Conservation (phyloP, 495 filamentous ascomycete species). For the Penicillium mononematosum region DNA sequence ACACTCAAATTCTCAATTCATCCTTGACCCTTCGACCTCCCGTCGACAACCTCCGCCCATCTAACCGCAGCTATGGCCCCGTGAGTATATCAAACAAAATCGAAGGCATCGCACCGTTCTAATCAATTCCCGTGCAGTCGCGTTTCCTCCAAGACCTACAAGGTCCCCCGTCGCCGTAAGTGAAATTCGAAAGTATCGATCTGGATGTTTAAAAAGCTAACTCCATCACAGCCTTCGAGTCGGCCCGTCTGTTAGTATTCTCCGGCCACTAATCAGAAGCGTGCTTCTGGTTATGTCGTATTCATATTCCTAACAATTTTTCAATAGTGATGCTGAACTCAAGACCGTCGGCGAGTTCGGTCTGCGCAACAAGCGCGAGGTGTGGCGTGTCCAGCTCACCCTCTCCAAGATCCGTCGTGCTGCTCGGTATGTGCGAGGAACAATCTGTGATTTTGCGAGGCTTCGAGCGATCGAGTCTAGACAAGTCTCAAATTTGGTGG, state of each 20-base stretch:
- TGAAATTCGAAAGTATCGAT: slow-evolving; percentile 22
- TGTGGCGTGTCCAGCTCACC: slow-evolving; percentile 98
- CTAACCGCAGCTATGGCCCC: slow-evolving; percentile 52
- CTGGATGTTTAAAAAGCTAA: slow-evolving; percentile 35
- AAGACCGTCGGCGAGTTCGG: slow-evolving; percentile 99
- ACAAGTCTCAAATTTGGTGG: not conserved
- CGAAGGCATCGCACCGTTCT: slow-evolving; percentile 30
- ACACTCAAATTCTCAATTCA: slow-evolving; percentile 6
- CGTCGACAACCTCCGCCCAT: slow-evolving; percentile 8
- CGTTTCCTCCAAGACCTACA: slow-evolving; percentile 97
- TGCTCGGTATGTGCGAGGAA: slow-evolving; percentile 73
- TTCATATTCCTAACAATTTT: slow-evolving; percentile 41
- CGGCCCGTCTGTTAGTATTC: slow-evolving; percentile 95
- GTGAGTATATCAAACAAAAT: slow-evolving; percentile 38
- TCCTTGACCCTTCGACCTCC: slow-evolving; percentile 10
- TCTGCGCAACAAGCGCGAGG: slow-evolving; percentile 99
- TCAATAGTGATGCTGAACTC: slow-evolving; percentile 91
- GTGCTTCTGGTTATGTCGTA: slow-evolving; percentile 95
- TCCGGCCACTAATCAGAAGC: slow-evolving; percentile 97
- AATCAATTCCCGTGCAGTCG: slow-evolving; percentile 42
- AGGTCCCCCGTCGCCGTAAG: slow-evolving; percentile 76
- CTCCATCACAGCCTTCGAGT: slow-evolving; percentile 74
- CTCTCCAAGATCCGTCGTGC: slow-evolving; percentile 99
- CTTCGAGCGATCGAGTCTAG: not conserved
- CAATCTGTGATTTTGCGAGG: not conserved